These are phyloP conservation scores for Pseudopediastrum boryanum DNA, from an alignment of 139 green algal species.

Conservation along the genomic window DNA sequence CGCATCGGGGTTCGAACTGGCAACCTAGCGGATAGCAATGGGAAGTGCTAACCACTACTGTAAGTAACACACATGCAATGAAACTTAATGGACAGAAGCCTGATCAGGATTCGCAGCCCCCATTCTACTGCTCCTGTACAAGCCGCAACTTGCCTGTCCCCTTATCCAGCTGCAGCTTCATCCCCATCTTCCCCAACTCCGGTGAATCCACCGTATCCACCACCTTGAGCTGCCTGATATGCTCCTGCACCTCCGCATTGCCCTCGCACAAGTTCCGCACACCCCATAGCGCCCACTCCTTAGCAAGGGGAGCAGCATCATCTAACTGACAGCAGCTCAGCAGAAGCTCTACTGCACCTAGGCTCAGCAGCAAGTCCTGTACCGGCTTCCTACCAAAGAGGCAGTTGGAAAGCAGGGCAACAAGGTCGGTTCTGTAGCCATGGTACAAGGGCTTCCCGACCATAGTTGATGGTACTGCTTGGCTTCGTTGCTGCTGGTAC, in stretches of 20 bases:
- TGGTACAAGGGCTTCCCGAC: constrained; percentile 62
- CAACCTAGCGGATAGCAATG: no score
- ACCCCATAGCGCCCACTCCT: constrained; percentile 91
- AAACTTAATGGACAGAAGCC: no score
- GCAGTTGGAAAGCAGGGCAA: constrained; percentile 73
- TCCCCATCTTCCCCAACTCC: constrained; percentile 66
- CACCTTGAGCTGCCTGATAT: constrained; percentile 43
- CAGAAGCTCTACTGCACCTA: constrained; percentile 66
- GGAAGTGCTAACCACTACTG: no score
- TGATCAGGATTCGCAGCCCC: no score
- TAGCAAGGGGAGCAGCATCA: constrained; percentile 65
- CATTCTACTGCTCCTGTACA: constrained; percentile 31
- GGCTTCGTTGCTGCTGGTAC: not conserved
- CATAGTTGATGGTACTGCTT: no score
- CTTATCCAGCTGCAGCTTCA: constrained; percentile 74
- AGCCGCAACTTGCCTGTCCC: constrained; percentile 64
- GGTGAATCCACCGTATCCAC: constrained; percentile 56
- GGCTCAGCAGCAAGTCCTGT: constrained; percentile 45
- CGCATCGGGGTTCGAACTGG: no score
- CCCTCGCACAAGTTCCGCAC: constrained; percentile 89
- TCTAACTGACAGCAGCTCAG: constrained; percentile 70
- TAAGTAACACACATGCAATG: no score
- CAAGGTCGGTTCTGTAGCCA: constrained; percentile 75
- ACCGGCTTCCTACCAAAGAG: constrained; percentile 40
- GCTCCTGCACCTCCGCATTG: constrained; percentile 50